phyloP scores from a whole-genome alignment of 1,284 basidiomycete genomes.

The Pseudozyma sp. region DNA sequence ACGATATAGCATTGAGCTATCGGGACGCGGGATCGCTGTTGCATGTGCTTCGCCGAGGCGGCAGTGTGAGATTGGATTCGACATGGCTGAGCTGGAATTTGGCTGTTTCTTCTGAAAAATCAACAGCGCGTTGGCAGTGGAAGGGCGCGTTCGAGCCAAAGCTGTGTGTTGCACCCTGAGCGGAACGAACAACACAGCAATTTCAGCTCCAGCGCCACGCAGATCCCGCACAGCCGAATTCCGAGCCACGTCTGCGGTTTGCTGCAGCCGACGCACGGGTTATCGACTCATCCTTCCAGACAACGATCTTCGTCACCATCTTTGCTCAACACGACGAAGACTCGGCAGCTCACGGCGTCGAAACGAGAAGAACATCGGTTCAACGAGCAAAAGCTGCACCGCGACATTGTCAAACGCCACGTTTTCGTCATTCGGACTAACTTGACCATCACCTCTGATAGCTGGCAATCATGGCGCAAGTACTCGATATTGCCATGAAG shows the following conservation, averaged over 20 bases:
- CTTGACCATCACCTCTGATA: not conserved
- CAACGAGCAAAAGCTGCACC: too few relatives aligned
- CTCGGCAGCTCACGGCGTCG: too few relatives aligned
- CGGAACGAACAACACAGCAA: not conserved
- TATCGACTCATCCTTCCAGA: not conserved
- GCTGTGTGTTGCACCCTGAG: slow-evolving; percentile 10
- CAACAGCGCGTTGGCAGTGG: slow-evolving; percentile 5
- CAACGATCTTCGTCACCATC: not conserved
- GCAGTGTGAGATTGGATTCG: not conserved
- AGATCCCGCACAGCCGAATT: slow-evolving; percentile 27
- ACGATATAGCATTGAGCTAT: not conserved
- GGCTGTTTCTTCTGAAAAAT: slow-evolving; percentile 17
- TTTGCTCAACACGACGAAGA: too few relatives aligned
- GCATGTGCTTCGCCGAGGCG: slow-evolving; percentile 6
- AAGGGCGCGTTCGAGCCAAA: too few relatives aligned
- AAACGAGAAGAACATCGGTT: too few relatives aligned
- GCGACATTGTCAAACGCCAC: too few relatives aligned
- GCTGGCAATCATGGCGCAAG: slow-evolving; percentile 48
- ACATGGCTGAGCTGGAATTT: not conserved
- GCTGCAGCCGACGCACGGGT: not conserved
- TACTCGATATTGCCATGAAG: slow-evolving; percentile 55
- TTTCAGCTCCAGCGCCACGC: not conserved
- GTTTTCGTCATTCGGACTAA: too few relatives aligned
- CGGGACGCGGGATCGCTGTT: slow-evolving; percentile 2
- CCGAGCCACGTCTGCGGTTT: slow-evolving; percentile 5